Conservation (phyloP, 2,329 filamentous ascomycete genomes). For the Fusarium haematococcum region DNA sequence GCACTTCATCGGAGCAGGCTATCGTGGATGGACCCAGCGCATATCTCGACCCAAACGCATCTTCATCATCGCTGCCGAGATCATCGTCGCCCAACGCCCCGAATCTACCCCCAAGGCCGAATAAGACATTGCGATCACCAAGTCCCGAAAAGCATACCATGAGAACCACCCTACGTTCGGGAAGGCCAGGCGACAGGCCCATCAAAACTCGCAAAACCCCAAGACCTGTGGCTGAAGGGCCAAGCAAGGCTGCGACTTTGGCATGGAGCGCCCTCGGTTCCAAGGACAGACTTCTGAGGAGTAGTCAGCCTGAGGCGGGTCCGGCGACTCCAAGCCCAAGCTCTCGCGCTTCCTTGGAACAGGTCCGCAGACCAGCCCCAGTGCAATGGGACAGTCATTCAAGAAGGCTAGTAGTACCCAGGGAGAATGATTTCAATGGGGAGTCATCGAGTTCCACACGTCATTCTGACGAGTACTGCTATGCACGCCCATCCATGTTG, state of each 20-base stretch:
- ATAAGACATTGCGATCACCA: conserved; percentile 59
- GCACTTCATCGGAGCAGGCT: conserved; percentile 63
- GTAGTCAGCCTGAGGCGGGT: conserved; percentile 40
- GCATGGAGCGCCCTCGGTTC: conserved; percentile 67
- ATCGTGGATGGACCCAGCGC: conserved; percentile 50
- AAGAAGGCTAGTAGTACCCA: conserved; percentile 60
- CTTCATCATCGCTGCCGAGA: conserved; percentile 39
- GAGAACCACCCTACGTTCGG: conserved; percentile 69
- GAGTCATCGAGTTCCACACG: conserved; percentile 48
- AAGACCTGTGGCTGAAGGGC: conserved; percentile 61
- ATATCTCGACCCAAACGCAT: conserved; percentile 25
- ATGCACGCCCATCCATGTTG: conserved; percentile 57
- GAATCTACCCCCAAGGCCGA: conserved; percentile 47
- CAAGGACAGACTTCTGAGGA: conserved; percentile 50
- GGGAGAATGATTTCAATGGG: conserved; percentile 49
- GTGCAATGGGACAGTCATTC: conserved; percentile 68
- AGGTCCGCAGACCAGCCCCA: conserved; percentile 48
- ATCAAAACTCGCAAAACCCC: conserved; percentile 55
- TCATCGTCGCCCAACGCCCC: conserved; percentile 48
- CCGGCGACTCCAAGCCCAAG: conserved; percentile 30
- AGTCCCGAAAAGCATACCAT: conserved; percentile 73
- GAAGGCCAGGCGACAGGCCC: conserved; percentile 58
- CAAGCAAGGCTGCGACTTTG: conserved; percentile 73
- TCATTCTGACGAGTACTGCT: conserved; percentile 55
- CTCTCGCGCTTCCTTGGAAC: conserved; percentile 48